Evolutionary conservation across 2,329 filamentous ascomycete species (phyloP), one percentile per base, ranked within the genome.

Genomic region (Aspergillus sp.): DNA sequence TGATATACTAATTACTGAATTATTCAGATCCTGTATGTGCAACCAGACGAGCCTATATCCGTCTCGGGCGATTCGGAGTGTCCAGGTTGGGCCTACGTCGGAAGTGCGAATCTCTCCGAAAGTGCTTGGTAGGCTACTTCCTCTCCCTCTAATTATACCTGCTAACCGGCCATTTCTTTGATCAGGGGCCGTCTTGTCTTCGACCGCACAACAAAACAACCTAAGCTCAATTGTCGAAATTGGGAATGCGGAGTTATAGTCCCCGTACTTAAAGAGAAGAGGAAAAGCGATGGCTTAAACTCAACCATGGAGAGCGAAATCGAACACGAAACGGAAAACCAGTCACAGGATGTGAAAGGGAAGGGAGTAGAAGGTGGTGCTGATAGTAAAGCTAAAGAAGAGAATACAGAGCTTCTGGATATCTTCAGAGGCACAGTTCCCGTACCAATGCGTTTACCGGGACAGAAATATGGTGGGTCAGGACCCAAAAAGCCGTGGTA

Each of bases 171-270:
- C 8, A n/a, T 48, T 48, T 42, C 30, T 32, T 12, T 48, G 9
- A 53, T 30, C 61, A 91, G 89, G 93, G 95, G 93, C 20, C 86
- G 86, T 47, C 75, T 96, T 30, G 84, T 87, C 53, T 86, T 87
- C 67, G 88, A 96, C 66, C 85, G 83, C 64, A 75, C 72, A 7
- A 88, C 85, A 2, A 87, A 87, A 60, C 75, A 83, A 60, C 84
- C 86, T 12, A 96, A 91, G 72, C 80, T 98, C 61, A 92, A 84
- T 61, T 92, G 89, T 73, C 86, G 90, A 54, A 99, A 98, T 72
- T 98, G 93, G 93, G 95, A 98, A 76, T 96, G 92, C 69, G 95
- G 95, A 36, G 90, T 99, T 1, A 66, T 98, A 22, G 71, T 97
- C 41, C 86, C 87, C 9, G 78, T 89, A 22, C 66, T 64, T 26